phyloP scores from a whole-genome alignment of 2,329 filamentous ascomycete genomes.

The Aspergillus novofumigatus region DNA sequence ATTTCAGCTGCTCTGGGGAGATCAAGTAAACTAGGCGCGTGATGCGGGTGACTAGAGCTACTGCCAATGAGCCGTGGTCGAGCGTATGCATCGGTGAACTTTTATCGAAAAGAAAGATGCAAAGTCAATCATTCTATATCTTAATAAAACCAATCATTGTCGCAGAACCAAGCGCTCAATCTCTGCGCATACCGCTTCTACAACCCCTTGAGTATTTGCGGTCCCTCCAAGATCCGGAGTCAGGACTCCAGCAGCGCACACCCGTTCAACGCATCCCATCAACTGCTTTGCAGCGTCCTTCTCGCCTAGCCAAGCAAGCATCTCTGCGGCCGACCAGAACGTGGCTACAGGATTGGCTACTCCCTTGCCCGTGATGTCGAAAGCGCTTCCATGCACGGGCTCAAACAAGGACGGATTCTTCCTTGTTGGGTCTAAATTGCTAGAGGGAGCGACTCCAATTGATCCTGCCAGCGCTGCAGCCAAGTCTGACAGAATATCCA shows the following conservation, averaged over 20 bases:
- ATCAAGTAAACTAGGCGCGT: background rate
- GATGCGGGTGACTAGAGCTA: background rate
- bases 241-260: conserved; percentile 52
- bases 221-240: conserved; percentile 59
- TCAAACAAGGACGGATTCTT: conserved; percentile 59
- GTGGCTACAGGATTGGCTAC: conserved; percentile 60
- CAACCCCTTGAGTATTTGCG: conserved; percentile 54
- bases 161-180: conserved; percentile 32
- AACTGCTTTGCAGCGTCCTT: conserved; percentile 53
- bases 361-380: conserved; percentile 62
- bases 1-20: background rate
- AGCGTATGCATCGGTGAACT: background rate
- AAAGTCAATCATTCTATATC: background rate
- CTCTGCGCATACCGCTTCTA: conserved; percentile 51
- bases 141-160: background rate
- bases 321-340: conserved; percentile 66
- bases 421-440: conserved; percentile 62
- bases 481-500: conserved; percentile 68
- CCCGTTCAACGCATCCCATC: conserved; percentile 58
- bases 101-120: background rate
- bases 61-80: background rate
- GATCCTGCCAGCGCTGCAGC: conserved; percentile 66
- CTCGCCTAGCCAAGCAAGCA: conserved; percentile 61
- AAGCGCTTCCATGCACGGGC: conserved; percentile 59
- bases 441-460: conserved; percentile 68